Evolutionary conservation across 169 alveolate species (phyloP), one percentile per base, ranked within the genome.

Genomic region (Miamiensis avidus): DNA sequence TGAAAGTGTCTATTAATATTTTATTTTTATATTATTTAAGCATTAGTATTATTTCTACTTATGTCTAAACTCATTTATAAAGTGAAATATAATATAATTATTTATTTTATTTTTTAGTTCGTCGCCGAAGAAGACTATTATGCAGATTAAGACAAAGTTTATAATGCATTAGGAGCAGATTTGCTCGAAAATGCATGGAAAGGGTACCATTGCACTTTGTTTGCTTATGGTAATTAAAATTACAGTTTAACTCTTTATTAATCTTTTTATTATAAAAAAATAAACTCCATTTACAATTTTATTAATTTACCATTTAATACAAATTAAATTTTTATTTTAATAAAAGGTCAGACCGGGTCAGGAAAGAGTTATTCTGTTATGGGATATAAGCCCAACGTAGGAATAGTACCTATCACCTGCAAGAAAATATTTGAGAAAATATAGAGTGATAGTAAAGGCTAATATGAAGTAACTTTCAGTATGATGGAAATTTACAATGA

Each of bases 321-420:
- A 49, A 4, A n/a, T n/a, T n/a, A n/a, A n/a, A n/a, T n/a, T n/a
- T n/a, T n/a, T n/a, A 11, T 11, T 49, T 11, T 49, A 11, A 11
- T 49, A 11, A 49, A 49, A 49, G 69, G 99, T 11, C 92, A 96
- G 88, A 94, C 98, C 49, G 89, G 89, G 30, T 82, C 98, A 26
- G 99, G 99, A 29, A 98, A 98, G 92, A 93, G 98, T 78, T 98
- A 98, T 88, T 95, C 98, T 6, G 97, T 98, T 98, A 98, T 98
- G 31, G 99, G 99, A 33, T 97, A 98, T 90, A 99, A 99, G 27
- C 95, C 96, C 30, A 98, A 98, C 92, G 95, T 95, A 76, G 99
- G 99, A 69, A 97, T 98, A 64, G 98, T 98, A n/a, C 99, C 98
- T 29, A 94, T 96, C 26, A 95, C 98, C 25, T 97, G 98, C 79